Evolutionary conservation across 257 asterid species (phyloP), one percentile per base, ranked within the genome.

Genomic region (Vinca minor): DNA sequence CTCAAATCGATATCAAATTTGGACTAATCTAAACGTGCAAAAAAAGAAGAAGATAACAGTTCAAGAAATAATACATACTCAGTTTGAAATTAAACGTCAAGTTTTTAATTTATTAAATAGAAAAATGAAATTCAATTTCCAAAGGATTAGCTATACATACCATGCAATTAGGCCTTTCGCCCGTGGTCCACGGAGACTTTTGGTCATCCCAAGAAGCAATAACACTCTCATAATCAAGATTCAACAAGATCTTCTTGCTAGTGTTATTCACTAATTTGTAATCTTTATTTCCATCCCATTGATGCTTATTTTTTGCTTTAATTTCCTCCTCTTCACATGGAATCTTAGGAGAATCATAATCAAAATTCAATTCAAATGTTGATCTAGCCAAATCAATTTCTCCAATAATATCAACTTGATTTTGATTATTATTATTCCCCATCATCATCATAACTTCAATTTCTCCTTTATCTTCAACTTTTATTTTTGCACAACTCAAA

Each of bases 141-240:
- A 7, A 7, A 34, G 38, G 38, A 7, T n/a, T n/a, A n/a, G n/a
- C n/a, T n/a, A n/a, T n/a, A n/a, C n/a, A n/a, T n/a, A n/a, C n/a
- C n/a, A n/a, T n/a, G n/a, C n/a, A n/a, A n/a, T n/a, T n/a, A n/a
- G n/a, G n/a, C n/a, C n/a, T n/a, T n/a, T n/a, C n/a, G n/a, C n/a
- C n/a, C 48, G 71, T 76, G 0, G 78, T 82, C 98, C 98, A 91
- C 0, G 94, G 98, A 15, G 86, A 85, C 74, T 72, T 79, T 31
- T 77, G 69, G 8, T 67, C 82, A 55, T 79, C 92, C 98, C 98
- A 92, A 48, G 91, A 86, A 0, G 87, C 76, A 26, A 85, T 62
- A 0, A 92, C 89, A 0, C 85, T 76, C 2, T 85, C 77, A 56
- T 82, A 82, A 66, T 92, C 87, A 8, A 92, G 91, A 68, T 80